Evolutionary conservation across 1,284 basidiomycete genomes (phyloP).

Genomic region (Cryptococcus jaspeensis): DNA sequence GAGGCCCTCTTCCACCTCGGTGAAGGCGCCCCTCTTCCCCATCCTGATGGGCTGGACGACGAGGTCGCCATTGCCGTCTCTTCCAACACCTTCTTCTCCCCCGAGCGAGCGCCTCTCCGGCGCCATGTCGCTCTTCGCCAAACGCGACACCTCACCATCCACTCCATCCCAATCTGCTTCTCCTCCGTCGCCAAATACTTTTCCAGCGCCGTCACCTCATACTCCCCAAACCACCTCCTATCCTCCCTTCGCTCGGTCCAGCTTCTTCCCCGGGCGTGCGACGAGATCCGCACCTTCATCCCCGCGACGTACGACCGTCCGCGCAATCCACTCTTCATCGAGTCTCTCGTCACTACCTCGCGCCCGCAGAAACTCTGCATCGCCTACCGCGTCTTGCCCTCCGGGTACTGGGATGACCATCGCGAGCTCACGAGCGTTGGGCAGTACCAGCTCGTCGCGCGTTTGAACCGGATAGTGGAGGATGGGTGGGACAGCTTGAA

Average conservation of each 20-base stretch:
- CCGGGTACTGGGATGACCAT: constrained; percentile 28
- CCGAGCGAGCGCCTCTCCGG: constrained; percentile 1
- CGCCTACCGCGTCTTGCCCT: constrained; percentile 23
- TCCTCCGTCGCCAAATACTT: constrained; percentile 11
- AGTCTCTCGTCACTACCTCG: constrained; percentile 13
- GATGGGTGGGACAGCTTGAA: constrained; percentile 12
- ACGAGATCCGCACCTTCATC: constrained; percentile 28
- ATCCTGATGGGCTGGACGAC: not conserved
- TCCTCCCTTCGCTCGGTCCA: constrained; percentile 20
- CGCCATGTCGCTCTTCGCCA: constrained; percentile 11
- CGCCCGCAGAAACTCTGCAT: constrained; percentile 22
- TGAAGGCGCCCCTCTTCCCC: not conserved
- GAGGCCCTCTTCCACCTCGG: constrained; percentile 11
- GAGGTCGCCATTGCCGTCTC: constrained; percentile 1
- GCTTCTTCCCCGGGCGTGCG: constrained; percentile 22
- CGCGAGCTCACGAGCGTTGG: constrained; percentile 20
- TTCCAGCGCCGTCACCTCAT: not conserved
- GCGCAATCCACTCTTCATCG: constrained; percentile 26
- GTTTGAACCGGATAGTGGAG: constrained; percentile 19
- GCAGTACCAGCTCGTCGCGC: constrained; percentile 24
- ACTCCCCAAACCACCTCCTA: constrained; percentile 8
- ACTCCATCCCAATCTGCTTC: constrained; percentile 4
- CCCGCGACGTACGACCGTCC: constrained; percentile 19
- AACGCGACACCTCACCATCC: constrained; percentile 14
- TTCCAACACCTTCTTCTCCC: constrained; percentile 1